Base-by-base conservation (phyloP, 371 early-diverging fungal species). In the Apophysomyces variabilis region DNA sequence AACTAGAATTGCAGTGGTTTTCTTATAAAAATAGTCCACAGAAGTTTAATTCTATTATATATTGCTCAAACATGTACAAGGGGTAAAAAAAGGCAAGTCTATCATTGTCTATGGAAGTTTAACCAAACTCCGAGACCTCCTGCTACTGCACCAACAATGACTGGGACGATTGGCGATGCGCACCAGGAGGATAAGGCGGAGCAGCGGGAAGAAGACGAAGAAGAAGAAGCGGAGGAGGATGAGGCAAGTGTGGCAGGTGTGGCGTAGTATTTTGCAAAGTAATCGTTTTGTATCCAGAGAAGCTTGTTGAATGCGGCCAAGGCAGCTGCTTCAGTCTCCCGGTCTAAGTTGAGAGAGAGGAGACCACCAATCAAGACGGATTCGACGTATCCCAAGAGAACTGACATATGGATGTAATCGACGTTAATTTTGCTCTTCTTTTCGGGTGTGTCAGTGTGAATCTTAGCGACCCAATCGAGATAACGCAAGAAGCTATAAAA, bases 211-310 rank as follows among this genome's bases (percentile, higher is more conserved):
- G 41, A 41, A 11, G 13, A 13, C 0, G 13, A 32, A 14, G 36
- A 36, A 14, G 39, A 38, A 12, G 41, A 6, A 4, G 64, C 57
- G 16, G 54, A 61, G 13, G 64, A 37, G 26, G 69, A 63, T 21
- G 73, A 43, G 4, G 54, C 62, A 26, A 56, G 13, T 13, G 44
- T 44, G 7, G n/a, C 35, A 61, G 73, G 70, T 12, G 77, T 78
- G 67, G 87, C 84, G 58, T 95, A 94, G 67, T 90, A 92, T 73
- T 87, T 87, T 43, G 90, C 87, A 77, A 94, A 95, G 60, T 90
- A 84, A 69, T 95, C 95, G 66, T 92, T 95, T 77, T 95, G 95
- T 61, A 95, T 84, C 95, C 95, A 95, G 26, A 95, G 80, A 41
- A 95, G 78, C 82, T 95, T 95, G 78, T 85, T 88, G 65, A 92